Base-by-base conservation (phyloP, 129 eudicot species). In the Chrysanthemum seticuspe region DNA sequence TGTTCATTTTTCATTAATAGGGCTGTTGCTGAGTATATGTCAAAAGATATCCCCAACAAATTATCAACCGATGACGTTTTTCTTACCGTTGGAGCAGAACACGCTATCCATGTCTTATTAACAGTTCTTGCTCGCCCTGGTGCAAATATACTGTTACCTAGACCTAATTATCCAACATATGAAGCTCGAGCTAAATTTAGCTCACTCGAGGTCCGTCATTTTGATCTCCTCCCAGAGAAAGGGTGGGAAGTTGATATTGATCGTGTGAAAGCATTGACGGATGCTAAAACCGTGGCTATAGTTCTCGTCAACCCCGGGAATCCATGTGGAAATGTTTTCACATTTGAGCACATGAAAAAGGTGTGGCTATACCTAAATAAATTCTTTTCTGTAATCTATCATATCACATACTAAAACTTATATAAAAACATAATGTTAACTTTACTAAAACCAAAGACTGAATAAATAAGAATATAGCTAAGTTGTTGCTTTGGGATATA, bases 211-310 rank as follows among this genome's bases (percentile, higher is more conserved):
- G 75, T 69, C 27, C 83, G 86, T 14, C 80, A 80, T 71, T 86
- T 64, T 65, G 77, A 86, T 78, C 91, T 86, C 49, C 81, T 83
- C 16, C 85, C 91, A 0, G 91, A 83, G 10, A 83, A 80, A 53
- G 84, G 81, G 1, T 86, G 91, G 91, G 91, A 86, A 65, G 82
- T 86, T 80, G 87, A 83, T 76, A 85, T 83, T 36, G 76, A 63
- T 40, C 65, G 56, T 14, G 82, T 86, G 2, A 68, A 74, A 64
- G 74, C 82, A 18, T 73, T 86, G 9, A 82, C 85, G 9, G 85
- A 86, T 61, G 79, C 67, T 58, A 75, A 80, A 49, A 86, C 87
- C 40, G 84, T 80, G 10, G 91, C 85, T 16, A 83, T 40, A 40
- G 10, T 40, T 40, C 45, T 40, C 1, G 1, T 40, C 45, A 40